These are phyloP conservation scores for Boletus insuetus DNA, from an alignment of 768 basidiomycete species.

Conservation along the genomic window DNA sequence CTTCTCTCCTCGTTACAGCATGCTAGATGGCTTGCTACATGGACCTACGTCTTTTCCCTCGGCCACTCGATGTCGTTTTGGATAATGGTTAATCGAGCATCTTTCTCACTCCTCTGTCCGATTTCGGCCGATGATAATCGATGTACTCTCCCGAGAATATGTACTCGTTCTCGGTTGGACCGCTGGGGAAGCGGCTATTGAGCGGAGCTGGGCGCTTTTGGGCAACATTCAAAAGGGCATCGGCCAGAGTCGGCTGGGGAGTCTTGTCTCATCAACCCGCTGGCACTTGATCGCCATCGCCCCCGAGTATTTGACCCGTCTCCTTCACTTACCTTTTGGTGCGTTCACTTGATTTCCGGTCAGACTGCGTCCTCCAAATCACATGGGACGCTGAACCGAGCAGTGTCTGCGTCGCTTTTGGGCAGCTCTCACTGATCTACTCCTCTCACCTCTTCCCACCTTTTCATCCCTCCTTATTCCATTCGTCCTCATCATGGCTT, in stretches of 20 bases:
- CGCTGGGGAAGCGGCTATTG: too few relatives aligned
- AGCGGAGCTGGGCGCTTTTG: too few relatives aligned
- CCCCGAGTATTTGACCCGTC: neutral
- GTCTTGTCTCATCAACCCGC: too few relatives aligned
- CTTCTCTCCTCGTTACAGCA: constrained; percentile 3
- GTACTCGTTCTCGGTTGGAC: neutral
- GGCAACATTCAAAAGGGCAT: neutral
- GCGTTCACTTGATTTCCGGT: neutral
- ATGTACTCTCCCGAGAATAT: neutral
- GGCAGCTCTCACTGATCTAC: neutral
- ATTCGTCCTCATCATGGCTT: constrained; percentile 40
- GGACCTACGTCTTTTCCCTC: neutral
- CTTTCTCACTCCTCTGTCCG: neutral
- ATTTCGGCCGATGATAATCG: constrained; percentile 2
- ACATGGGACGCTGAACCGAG: constrained; percentile 12
- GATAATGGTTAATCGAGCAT: constrained; percentile 20
- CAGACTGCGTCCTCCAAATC: constrained; percentile 10
- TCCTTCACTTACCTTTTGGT: neutral
- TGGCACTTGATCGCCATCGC: too few relatives aligned
- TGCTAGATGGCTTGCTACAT: constrained; percentile 13
- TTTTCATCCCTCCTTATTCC: neutral
- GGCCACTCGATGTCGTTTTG: constrained; percentile 7
- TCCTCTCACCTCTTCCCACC: neutral
- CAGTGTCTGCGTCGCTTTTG: neutral
- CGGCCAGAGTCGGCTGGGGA: neutral